Evolutionary conservation across 2,329 filamentous ascomycete species (phyloP), one percentile per base, ranked within the genome.

Genomic region (Rhynchosporium secalis): DNA sequence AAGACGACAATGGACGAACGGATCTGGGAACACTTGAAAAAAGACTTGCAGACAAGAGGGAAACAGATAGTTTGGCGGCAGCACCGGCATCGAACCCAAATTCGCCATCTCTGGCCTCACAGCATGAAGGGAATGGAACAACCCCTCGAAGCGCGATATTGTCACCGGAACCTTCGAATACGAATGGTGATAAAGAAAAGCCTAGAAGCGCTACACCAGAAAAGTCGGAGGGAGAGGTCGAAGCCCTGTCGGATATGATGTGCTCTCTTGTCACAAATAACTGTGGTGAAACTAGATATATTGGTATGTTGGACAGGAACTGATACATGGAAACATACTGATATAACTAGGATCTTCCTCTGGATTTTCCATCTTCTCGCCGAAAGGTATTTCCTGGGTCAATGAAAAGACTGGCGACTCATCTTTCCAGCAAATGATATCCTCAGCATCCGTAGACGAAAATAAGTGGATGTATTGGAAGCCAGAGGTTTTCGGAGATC

Each of bases 391-490:
- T 59, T 90, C 96, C 75, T 99, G 95, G 95, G 94, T 99, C 58
- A 98, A 97, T 71, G 88, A 95, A 69, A 97, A 96, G 79, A 98
- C 93, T 2, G 95, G 95, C n/a, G 95, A 99, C 73, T 86, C 83
- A 28, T 96, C 92, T 0, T 99, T 99, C 76, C 91, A 96, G 74
- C 85, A 91, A 61, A 98, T 97, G 90, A 96, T 99, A 60, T 89
- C 89, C 2, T 88, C 91, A 58, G 90, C 94, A n/a, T 91, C 90
- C 31, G 87, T 96, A 47, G 91, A 96, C 70, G 92, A 96, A 71
- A 91, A 95, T 76, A 96, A 96, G 74, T 97, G 92, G 90, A 92
- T 91, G 71, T 91, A 95, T 71, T 98, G 95, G 95, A 96, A 96
- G 73, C 93, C 93, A n/a, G 93, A 98, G 74, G 89, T 98, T 29